Percentiles rank a stretch among this genome's conserved stretches.
phyloP scores from a whole-genome alignment of 2,329 filamentous ascomycete species.

The Beauveria brongniartii region DNA sequence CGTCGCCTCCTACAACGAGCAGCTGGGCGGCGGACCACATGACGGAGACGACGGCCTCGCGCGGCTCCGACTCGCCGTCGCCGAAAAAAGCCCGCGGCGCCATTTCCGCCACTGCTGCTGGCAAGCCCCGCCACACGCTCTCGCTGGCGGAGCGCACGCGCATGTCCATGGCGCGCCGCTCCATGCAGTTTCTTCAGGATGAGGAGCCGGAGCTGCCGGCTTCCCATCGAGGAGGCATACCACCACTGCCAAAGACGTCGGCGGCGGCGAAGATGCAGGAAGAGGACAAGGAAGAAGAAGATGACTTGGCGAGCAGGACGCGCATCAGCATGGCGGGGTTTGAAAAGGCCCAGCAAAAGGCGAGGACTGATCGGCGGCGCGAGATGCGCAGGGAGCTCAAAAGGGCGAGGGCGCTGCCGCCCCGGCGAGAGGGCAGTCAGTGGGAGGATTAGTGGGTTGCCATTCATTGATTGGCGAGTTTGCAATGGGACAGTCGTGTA shows the following conservation, averaged over 20 bases:
- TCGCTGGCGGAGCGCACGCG: constrained; percentile 73
- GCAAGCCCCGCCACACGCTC: constrained; percentile 43
- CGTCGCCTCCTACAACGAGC: not conserved
- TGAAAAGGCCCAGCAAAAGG: constrained; percentile 52
- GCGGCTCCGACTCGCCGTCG: constrained; percentile 40
- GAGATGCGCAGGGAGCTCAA: constrained; percentile 45
- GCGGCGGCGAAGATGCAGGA: constrained; percentile 14
- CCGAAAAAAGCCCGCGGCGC: constrained; percentile 35
- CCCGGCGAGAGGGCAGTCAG: constrained; percentile 34
- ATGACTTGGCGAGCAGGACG: constrained; percentile 47
- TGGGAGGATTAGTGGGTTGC: constrained; percentile 17
- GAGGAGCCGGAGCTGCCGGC: constrained; percentile 21
- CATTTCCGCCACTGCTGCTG: no score
- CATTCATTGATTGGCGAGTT: no score
- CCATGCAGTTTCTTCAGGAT: constrained; percentile 27
- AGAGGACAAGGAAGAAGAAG: constrained; percentile 15
- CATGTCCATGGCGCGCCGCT: constrained; percentile 65
- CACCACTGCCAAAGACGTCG: constrained; percentile 11
- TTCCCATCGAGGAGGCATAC: constrained; percentile 1
- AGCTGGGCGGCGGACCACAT: not conserved
- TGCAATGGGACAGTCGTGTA: no score
- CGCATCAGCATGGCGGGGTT: constrained; percentile 54
- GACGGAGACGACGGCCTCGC: not conserved
- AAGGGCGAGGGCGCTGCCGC: constrained; percentile 31
- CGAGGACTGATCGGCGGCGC: constrained; percentile 32